These are phyloP conservation scores for Coniochaeta pulveracea DNA, from an alignment of 2,329 filamentous ascomycete species.

Conservation along the genomic window DNA sequence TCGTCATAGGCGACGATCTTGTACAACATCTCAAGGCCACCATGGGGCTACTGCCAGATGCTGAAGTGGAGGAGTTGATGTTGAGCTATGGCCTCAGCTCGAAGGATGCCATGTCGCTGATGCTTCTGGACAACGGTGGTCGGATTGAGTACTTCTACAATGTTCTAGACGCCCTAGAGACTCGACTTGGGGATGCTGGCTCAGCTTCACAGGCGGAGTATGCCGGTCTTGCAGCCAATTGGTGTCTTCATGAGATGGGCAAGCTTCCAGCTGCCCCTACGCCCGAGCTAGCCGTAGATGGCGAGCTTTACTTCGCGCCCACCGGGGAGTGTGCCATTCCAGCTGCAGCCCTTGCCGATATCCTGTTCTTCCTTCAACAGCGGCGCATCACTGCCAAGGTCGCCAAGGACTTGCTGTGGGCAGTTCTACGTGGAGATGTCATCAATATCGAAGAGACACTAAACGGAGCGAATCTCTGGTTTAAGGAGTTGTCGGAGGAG, in stretches of 20 bases:
- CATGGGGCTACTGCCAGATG: slow-evolving; percentile 63
- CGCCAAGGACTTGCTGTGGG: slow-evolving; percentile 46
- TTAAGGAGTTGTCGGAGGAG: slow-evolving; percentile 32
- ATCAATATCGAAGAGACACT: slow-evolving; percentile 31
- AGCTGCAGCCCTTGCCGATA: slow-evolving; percentile 33
- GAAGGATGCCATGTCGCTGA: slow-evolving; percentile 75
- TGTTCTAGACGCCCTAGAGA: slow-evolving; percentile 39
- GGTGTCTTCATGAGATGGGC: slow-evolving; percentile 67
- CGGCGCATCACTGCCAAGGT: slow-evolving; percentile 43
- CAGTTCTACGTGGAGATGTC: slow-evolving; percentile 33
- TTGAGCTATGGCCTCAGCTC: slow-evolving; percentile 54
- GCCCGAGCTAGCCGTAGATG: slow-evolving; percentile 7
- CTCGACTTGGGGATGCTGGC: slow-evolving; percentile 8
- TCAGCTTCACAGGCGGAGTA: slow-evolving; percentile 12
- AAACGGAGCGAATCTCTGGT: slow-evolving; percentile 39
- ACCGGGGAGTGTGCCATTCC: slow-evolving; percentile 39
- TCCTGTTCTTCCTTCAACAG: slow-evolving; percentile 34
- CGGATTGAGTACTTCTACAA: slow-evolving; percentile 74
- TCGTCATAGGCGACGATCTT: slow-evolving; percentile 63
- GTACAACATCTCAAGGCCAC: slow-evolving; percentile 49
- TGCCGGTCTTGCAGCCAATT: slow-evolving; percentile 44
- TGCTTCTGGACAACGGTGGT: slow-evolving; percentile 66
- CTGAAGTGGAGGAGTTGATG: slow-evolving; percentile 51
- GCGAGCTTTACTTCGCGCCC: slow-evolving; percentile 20
- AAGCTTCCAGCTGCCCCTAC: slow-evolving; percentile 45